Conservation (phyloP, 345 rosid genomes). For the Eucalyptus curtisii region DNA sequence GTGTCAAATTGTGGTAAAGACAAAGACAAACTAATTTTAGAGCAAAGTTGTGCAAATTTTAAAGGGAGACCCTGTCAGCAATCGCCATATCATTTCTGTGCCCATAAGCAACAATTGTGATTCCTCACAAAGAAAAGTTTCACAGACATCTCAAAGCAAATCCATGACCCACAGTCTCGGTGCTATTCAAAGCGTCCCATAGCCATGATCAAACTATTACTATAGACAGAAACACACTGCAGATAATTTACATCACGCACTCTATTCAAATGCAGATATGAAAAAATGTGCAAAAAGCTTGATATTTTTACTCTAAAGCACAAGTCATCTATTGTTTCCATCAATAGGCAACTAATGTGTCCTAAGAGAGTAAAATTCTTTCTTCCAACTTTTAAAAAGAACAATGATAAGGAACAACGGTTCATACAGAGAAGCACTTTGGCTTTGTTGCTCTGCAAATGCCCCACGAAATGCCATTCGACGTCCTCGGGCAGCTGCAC, state of each 20-base stretch:
- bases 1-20: neutral
- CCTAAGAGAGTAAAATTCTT: neutral
- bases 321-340: neutral
- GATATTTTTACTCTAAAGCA: neutral
- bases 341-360: neutral
- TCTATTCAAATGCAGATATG: accelerated
- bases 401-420: neutral
- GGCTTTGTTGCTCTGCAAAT: slow-evolving; percentile 89
- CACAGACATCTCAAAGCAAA: neutral
- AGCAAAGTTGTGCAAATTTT: neutral
- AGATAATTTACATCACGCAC: neutral
- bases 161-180: neutral
- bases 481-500: slow-evolving; percentile 77
- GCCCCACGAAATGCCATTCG: slow-evolving; percentile 87
- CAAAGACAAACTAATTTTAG: neutral
- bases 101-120: neutral
- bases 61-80: neutral
- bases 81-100: neutral
- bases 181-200: neutral
- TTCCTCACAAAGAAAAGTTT: neutral
- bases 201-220: neutral
- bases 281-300: neutral
- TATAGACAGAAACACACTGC: neutral
- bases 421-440: slow-evolving; percentile 61
- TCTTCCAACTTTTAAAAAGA: neutral